Evolutionary conservation across 352 stramenopile species (phyloP).

Genomic region (Hyaloperonospora brassicae): DNA sequence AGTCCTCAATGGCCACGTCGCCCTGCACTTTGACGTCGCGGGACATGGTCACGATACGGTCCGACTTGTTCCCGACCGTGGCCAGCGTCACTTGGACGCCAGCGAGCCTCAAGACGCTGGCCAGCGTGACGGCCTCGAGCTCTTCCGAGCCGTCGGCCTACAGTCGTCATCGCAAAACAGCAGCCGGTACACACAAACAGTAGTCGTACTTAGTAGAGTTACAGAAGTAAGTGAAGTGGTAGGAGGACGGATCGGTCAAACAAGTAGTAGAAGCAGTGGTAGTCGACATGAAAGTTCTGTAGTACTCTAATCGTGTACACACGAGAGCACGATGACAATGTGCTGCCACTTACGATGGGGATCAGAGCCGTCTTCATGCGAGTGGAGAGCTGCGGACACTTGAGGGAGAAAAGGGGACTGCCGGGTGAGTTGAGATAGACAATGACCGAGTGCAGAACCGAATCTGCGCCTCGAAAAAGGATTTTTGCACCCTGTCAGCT

Average conservation of each 20-base stretch:
- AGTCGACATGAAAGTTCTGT: too few species aligned
- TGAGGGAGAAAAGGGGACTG: constrained; percentile 3
- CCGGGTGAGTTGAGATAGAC: not conserved
- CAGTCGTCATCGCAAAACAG: not conserved
- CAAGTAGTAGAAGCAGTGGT: too few species aligned
- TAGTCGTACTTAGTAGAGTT: constrained; percentile 3
- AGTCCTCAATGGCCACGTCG: constrained; percentile 57
- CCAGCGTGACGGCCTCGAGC: constrained; percentile 70
- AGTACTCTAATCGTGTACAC: too few species aligned
- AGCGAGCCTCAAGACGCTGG: constrained; percentile 63
- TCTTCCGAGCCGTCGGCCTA: constrained; percentile 79
- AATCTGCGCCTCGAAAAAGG: too few species aligned
- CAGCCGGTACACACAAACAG: not conserved
- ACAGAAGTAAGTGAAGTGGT: too few species aligned
- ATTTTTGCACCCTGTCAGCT: too few species aligned
- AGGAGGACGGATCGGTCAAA: too few species aligned
- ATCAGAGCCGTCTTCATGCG: constrained; percentile 29
- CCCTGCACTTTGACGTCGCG: constrained; percentile 62
- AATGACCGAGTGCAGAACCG: not conserved
- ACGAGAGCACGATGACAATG: too few species aligned
- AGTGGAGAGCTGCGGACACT: constrained; percentile 7
- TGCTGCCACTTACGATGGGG: constrained; percentile 20
- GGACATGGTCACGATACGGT: constrained; percentile 72
- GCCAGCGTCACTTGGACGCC: constrained; percentile 61
- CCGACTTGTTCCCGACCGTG: constrained; percentile 41